These are phyloP conservation scores for Volvariella volvacea DNA, from an alignment of 1,284 basidiomycete genomes.

Conservation along the genomic window DNA sequence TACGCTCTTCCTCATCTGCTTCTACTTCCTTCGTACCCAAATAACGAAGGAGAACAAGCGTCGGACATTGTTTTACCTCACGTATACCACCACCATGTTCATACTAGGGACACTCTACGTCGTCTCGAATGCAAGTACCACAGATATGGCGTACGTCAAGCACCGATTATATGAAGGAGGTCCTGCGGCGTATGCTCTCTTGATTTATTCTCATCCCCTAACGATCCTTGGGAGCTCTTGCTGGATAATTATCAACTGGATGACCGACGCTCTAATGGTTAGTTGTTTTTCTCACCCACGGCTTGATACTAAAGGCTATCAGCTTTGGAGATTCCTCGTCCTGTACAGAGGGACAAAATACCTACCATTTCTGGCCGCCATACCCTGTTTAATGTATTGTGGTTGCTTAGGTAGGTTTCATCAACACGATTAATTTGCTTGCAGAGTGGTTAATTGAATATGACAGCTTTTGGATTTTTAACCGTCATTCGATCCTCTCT, in stretches of 20 bases:
- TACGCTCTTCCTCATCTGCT: conserved; percentile 26
- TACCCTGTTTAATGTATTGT: not conserved
- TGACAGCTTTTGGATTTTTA: not conserved
- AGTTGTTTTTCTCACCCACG: not conserved
- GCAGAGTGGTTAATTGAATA: too few relatives aligned
- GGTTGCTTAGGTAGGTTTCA: not conserved
- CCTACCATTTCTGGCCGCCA: not conserved
- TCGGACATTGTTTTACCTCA: conserved; percentile 23
- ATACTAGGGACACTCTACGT: conserved; percentile 31
- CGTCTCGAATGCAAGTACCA: conserved; percentile 29
- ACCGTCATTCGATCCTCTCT: not conserved
- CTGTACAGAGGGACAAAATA: not conserved
- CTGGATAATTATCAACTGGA: not conserved
- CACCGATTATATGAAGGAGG: conserved; percentile 37
- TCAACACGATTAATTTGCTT: too few relatives aligned
- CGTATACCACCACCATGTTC: conserved; percentile 32
- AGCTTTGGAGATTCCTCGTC: not conserved
- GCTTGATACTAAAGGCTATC: not conserved
- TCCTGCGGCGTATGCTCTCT: conserved; percentile 33
- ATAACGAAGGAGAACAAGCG: conserved; percentile 14
- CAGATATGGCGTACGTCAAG: conserved; percentile 36
- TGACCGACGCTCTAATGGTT: not conserved
- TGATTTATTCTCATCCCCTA: not conserved
- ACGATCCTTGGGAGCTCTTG: not conserved
- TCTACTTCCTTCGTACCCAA: conserved; percentile 31